These are phyloP conservation scores for Taphrina wiesneri DNA, from an alignment of 1,139 yeast species.

Conservation along the genomic window DNA sequence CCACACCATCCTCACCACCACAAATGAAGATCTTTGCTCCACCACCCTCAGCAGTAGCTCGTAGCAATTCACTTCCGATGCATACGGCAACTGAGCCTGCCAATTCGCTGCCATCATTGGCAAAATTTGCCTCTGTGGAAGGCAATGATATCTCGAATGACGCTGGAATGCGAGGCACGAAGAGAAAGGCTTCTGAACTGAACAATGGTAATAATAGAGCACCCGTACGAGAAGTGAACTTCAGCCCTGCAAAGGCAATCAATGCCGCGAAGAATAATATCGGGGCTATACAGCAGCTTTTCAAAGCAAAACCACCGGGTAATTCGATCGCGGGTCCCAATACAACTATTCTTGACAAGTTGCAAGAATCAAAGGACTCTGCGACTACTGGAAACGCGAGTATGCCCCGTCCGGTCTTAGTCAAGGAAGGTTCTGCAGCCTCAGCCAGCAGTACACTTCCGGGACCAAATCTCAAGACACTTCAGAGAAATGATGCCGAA, in stretches of 20 bases:
- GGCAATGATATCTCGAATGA: not conserved
- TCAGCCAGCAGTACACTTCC: constrained; percentile 3
- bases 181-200: constrained; percentile 13
- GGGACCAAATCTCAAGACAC: not conserved
- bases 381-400: not conserved
- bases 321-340: not conserved
- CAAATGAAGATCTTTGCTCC: constrained; percentile 31
- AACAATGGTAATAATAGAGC: not conserved
- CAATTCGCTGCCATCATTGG: not conserved
- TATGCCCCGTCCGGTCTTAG: not conserved
- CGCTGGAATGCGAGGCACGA: not conserved
- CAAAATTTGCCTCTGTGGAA: not conserved
- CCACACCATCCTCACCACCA: constrained; percentile 32
- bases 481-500: constrained; percentile 15
- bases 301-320: constrained; percentile 7
- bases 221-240: not conserved
- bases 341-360: not conserved
- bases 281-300: constrained; percentile 19
- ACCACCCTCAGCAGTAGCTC: constrained; percentile 10
- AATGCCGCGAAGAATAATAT: constrained; percentile 20
- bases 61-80: constrained; percentile 3
- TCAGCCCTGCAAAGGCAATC: constrained; percentile 19
- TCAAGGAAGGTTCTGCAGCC: not conserved
- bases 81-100: not conserved
- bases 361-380: not conserved